Percentiles rank a stretch among this genome's conserved stretches.
phyloP scores from a whole-genome alignment of 805 yeast genomes.

The Dipodascopsis tothii region DNA sequence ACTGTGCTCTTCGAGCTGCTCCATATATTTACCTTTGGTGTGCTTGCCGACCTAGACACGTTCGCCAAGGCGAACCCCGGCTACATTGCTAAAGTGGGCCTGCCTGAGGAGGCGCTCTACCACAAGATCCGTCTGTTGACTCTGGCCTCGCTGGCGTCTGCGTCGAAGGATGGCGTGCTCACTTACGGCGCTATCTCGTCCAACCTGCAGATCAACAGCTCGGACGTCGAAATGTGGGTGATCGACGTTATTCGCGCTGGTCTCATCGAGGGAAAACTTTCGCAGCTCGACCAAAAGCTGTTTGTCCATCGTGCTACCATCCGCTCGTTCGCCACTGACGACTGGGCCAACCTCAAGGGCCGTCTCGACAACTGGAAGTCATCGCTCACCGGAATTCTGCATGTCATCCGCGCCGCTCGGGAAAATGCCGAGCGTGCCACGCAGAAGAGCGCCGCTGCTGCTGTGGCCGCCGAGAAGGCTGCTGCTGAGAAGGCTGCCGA shows the following conservation, averaged over 20 bases:
- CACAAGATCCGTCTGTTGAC: slow-evolving; percentile 23
- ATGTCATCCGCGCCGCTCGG: slow-evolving; percentile 26
- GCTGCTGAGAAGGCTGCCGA: no score
- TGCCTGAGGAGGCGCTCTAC: slow-evolving; percentile 15
- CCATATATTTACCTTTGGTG: slow-evolving; percentile 25
- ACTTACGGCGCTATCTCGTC: slow-evolving; percentile 31
- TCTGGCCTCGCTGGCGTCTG: slow-evolving; percentile 21
- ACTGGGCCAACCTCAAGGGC: slow-evolving; percentile 34
- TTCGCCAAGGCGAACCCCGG: slow-evolving; percentile 10
- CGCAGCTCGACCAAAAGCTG: slow-evolving; percentile 34
- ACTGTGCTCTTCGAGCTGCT: slow-evolving; percentile 27
- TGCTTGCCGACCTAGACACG: slow-evolving; percentile 11
- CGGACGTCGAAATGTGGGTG: slow-evolving; percentile 35
- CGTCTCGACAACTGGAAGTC: slow-evolving; percentile 34
- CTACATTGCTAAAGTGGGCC: slow-evolving; percentile 5
- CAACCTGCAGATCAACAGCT: slow-evolving; percentile 29
- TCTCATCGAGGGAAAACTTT: slow-evolving; percentile 37
- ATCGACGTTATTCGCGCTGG: slow-evolving; percentile 39
- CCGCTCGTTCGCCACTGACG: slow-evolving; percentile 33
- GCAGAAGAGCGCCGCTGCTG: no score
- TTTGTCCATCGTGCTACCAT: slow-evolving; percentile 33
- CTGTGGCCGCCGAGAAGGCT: no score
- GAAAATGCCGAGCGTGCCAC: background rate
- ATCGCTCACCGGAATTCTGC: slow-evolving; percentile 28
- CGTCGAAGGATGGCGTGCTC: slow-evolving; percentile 20